Evolutionary conservation across 495 filamentous ascomycete genomes (phyloP).

Genomic region (Chaetomium tenue): DNA sequence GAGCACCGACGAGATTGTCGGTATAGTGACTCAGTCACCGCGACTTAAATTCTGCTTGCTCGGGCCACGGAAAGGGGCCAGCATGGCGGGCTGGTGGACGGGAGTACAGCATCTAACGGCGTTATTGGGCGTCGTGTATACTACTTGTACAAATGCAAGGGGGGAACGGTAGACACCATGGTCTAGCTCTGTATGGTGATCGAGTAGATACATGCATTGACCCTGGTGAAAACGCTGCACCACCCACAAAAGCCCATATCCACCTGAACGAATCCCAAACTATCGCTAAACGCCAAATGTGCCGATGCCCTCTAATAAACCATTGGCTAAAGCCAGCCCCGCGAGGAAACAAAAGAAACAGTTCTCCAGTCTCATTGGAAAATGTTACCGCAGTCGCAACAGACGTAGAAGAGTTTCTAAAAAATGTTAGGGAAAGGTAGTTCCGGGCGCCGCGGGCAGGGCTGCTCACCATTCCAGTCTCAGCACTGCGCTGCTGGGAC

Average conservation of each 20-base stretch:
- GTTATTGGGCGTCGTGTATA: slow-evolving; percentile 26
- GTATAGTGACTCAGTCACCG: no score
- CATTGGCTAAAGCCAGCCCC: not conserved
- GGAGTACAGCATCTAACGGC: slow-evolving; percentile 14
- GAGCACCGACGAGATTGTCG: not conserved
- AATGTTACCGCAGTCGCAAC: slow-evolving; percentile 86
- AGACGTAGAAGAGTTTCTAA: slow-evolving; percentile 97
- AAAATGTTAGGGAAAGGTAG: slow-evolving; percentile 28
- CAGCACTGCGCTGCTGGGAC: slow-evolving; percentile 90
- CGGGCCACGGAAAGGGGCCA: not conserved
- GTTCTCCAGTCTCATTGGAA: slow-evolving; percentile 62
- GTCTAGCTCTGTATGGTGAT: not conserved
- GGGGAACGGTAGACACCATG: not conserved
- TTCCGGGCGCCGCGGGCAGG: not conserved
- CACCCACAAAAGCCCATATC: not conserved
- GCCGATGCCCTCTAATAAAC: slow-evolving; percentile 3
- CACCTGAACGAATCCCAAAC: not conserved
- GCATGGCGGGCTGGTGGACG: not conserved
- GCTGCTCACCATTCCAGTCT: slow-evolving; percentile 90
- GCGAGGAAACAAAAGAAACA: slow-evolving; percentile 22
- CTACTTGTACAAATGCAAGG: slow-evolving; percentile 26
- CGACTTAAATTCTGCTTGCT: not conserved
- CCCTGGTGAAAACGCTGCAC: slow-evolving; percentile 9
- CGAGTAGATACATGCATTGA: slow-evolving; percentile 12
- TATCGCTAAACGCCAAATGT: slow-evolving; percentile 22